phyloP scores from a whole-genome alignment of 2,329 filamentous ascomycete species.

The Ceratocystis destructans region DNA sequence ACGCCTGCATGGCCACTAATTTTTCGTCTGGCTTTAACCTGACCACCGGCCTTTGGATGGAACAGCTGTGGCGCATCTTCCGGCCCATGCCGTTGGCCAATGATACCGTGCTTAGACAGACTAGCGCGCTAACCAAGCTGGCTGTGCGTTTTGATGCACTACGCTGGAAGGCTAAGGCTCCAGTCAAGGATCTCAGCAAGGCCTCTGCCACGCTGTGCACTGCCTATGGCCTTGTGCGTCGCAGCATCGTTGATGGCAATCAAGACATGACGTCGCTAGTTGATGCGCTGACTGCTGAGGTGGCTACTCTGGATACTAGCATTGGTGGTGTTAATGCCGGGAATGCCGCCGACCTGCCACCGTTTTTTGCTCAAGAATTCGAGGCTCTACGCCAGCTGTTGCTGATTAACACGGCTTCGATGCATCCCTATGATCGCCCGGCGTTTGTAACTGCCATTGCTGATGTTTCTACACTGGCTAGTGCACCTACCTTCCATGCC shows the following conservation, averaged over 20 bases:
- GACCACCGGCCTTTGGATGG: slow-evolving; percentile 66
- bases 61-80: slow-evolving; percentile 59
- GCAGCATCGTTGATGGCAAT: slow-evolving; percentile 25
- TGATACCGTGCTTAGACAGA: slow-evolving; percentile 32
- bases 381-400: slow-evolving; percentile 42
- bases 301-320: slow-evolving; percentile 37
- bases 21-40: slow-evolving; percentile 61
- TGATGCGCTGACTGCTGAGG: slow-evolving; percentile 36
- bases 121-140: slow-evolving; percentile 40
- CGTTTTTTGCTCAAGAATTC: slow-evolving; percentile 43
- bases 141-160: slow-evolving; percentile 47
- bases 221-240: slow-evolving; percentile 43
- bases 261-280: slow-evolving; percentile 36
- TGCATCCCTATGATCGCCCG: slow-evolving; percentile 7
- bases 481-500: slow-evolving; percentile 31
- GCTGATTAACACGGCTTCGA: slow-evolving; percentile 28
- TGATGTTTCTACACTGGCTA: slow-evolving; percentile 38
- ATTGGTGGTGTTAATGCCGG: slow-evolving; percentile 26
- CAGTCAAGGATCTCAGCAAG: slow-evolving; percentile 38
- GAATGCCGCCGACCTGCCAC: slow-evolving; percentile 29
- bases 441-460: slow-evolving; percentile 9
- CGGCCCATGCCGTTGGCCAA: slow-evolving; percentile 47
- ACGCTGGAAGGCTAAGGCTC: slow-evolving; percentile 43
- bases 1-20: slow-evolving; percentile 34
- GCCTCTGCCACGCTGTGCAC: slow-evolving; percentile 42